Base-by-base conservation (phyloP, 768 basidiomycete species). In the Tephrocybe rancida region DNA sequence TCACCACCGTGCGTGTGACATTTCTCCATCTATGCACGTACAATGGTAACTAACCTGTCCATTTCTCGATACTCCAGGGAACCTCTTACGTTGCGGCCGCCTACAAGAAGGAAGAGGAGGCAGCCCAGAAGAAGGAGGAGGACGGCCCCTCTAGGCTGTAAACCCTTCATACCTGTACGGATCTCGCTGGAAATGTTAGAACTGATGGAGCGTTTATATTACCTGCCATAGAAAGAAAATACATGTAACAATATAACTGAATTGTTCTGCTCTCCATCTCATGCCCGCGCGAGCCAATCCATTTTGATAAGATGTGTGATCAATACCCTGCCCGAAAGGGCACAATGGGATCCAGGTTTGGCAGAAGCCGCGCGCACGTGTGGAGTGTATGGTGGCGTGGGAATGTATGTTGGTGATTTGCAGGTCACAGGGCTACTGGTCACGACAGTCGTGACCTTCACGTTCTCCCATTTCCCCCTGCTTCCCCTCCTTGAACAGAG, bases 1-100 rank as follows among this genome's bases (percentile, higher is more conserved):
- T 96, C 62, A 71, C 81, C 46, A 90, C 82, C 61, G 88, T 87
- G 54, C 39, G 78, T 73, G 42, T 41, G 35, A 7, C 19, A 7
- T 22, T 41, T 19, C 29, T 24, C 16, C 29, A 34, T 34, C 13
- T 38, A n/a, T 35, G 21, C 43, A 22, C 7, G 48, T 16, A 9
- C 27, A 24, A 26, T 26, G 26, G 24, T 11, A 7, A 25, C 26
- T 41, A 21, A 50, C 5, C 55, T 30, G 16, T 19, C 19, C 51
- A 18, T 19, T 38, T 34, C 26, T 5, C 24, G 21, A 29, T 21
- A 16, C 22, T 37, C 18, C 46, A 75, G 76, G 76, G 74, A 56
- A 66, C 65, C 38, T 68, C 61, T 44, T 75, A 72, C 35, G 67
- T 74, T 42, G 59, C 64, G 22, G 74, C 71, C n/a, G 66, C 69